These are phyloP conservation scores for Hygrocybe coccinea DNA, from an alignment of 768 basidiomycete genomes.

Conservation along the genomic window DNA sequence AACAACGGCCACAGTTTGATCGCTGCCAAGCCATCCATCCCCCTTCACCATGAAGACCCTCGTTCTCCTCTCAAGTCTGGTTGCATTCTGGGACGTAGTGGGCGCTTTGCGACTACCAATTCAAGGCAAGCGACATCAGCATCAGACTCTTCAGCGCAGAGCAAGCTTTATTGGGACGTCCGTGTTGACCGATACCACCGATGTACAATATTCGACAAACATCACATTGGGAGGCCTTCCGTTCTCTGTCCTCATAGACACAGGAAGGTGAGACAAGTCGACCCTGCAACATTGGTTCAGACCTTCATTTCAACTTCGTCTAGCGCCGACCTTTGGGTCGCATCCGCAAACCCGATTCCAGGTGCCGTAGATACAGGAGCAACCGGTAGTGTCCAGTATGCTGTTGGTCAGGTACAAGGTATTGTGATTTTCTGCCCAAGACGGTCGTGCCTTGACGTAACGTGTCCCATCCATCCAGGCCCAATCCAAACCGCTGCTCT, in stretches of 20 bases:
- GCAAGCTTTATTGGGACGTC: neutral
- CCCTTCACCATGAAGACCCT: neutral
- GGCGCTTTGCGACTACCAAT: neutral
- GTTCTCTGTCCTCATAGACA: slow-evolving; percentile 20
- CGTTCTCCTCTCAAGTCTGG: neutral
- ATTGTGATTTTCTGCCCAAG: neutral
- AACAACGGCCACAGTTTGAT: neutral
- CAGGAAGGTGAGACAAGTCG: slow-evolving; percentile 17
- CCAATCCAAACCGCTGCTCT: slow-evolving; percentile 14
- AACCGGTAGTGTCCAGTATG: slow-evolving; percentile 15
- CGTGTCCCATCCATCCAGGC: slow-evolving; percentile 11
- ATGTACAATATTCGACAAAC: slow-evolving; percentile 16
- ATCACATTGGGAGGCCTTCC: slow-evolving; percentile 16
- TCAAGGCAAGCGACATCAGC: neutral
- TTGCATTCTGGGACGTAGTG: neutral
- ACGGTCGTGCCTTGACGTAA: neutral
- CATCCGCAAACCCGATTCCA: slow-evolving; percentile 12
- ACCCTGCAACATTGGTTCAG: neutral
- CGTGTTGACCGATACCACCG: neutral
- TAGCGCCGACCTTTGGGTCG: slow-evolving; percentile 24
- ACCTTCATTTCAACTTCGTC: neutral
- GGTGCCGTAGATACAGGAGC: slow-evolving; percentile 12
- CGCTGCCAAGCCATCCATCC: neutral
- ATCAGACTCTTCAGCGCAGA: neutral
- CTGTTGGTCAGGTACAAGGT: slow-evolving; percentile 18